Evolutionary conservation across 1,139 yeast genomes (phyloP).

Genomic region (Debaryomyces coudertii): DNA sequence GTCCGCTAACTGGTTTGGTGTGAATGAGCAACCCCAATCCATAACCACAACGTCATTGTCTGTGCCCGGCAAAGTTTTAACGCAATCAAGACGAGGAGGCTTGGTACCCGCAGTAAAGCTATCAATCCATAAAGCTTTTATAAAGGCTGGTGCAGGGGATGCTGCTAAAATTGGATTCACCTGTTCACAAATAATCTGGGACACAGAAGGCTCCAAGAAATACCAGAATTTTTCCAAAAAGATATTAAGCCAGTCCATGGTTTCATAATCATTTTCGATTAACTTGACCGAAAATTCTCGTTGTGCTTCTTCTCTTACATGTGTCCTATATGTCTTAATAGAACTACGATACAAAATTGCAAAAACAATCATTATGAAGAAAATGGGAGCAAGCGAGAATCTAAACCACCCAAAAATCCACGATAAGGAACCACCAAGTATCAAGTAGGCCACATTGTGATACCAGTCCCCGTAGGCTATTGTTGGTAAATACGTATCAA

Average conservation of each 20-base stretch:
- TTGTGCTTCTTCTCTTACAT: constrained; percentile 76
- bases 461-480: constrained; percentile 92
- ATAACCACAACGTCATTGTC: constrained; percentile 90
- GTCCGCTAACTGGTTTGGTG: constrained; percentile 88
- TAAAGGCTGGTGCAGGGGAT: constrained; percentile 78
- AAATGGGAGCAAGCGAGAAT: constrained; percentile 79
- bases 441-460: constrained; percentile 74
- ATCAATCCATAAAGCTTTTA: constrained; percentile 82
- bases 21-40: constrained; percentile 92
- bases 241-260: constrained; percentile 92
- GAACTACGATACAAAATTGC: constrained; percentile 81
- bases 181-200: constrained; percentile 82
- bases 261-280: constrained; percentile 86
- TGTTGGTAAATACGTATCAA: constrained; percentile 74
- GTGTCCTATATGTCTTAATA: constrained; percentile 74
- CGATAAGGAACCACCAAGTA: constrained; percentile 67
- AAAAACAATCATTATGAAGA: constrained; percentile 62
- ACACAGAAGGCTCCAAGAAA: constrained; percentile 84
- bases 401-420: constrained; percentile 80
- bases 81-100: constrained; percentile 90
- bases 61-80: constrained; percentile 85
- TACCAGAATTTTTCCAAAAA: constrained; percentile 91
- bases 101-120: constrained; percentile 91
- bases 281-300: constrained; percentile 80
- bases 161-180: constrained; percentile 79